phyloP scores from a whole-genome alignment of 2,329 filamentous ascomycete genomes.

The Fusarium pseudocircinatum region DNA sequence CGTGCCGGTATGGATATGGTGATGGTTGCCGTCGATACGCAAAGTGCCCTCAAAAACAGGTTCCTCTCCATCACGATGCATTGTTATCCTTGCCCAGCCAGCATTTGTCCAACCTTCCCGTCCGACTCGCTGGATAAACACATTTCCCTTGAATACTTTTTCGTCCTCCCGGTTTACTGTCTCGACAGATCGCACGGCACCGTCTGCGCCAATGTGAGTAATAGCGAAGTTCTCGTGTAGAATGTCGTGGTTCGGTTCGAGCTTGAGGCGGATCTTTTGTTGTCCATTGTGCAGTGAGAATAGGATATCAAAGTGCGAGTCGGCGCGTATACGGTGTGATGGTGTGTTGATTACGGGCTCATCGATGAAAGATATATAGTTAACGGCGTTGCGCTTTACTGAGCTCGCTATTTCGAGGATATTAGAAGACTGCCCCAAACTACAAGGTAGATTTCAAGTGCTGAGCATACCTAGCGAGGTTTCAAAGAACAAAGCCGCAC shows the following conservation, averaged over 20 bases:
- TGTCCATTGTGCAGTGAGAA: slow-evolving; percentile 76
- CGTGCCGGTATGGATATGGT: slow-evolving; percentile 82
- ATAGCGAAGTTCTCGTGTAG: slow-evolving; percentile 80
- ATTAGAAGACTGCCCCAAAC: slow-evolving; percentile 29
- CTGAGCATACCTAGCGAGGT: slow-evolving; percentile 46
- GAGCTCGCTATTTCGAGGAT: slow-evolving; percentile 68
- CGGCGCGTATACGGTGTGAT: slow-evolving; percentile 79
- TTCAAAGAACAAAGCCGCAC: slow-evolving; percentile 46
- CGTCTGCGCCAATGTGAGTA: slow-evolving; percentile 76
- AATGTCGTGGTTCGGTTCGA: slow-evolving; percentile 93
- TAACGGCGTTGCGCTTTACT: slow-evolving; percentile 78
- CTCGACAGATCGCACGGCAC: slow-evolving; percentile 72
- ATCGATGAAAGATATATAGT: slow-evolving; percentile 76
- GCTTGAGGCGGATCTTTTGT: slow-evolving; percentile 78
- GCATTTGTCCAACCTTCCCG: slow-evolving; percentile 77
- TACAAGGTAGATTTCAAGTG: neutral
- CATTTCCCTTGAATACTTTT: slow-evolving; percentile 83
- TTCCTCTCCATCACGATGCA: slow-evolving; percentile 77
- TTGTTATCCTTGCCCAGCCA: slow-evolving; percentile 86
- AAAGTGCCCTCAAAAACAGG: slow-evolving; percentile 94
- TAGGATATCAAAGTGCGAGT: slow-evolving; percentile 84
- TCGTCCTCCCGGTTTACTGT: slow-evolving; percentile 77
- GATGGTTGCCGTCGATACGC: slow-evolving; percentile 80
- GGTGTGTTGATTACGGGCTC: slow-evolving; percentile 81
- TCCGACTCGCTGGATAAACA: slow-evolving; percentile 72